Evolutionary conservation across 140 eudicot genomes (phyloP).

Genomic region (Oenanthe javanica): DNA sequence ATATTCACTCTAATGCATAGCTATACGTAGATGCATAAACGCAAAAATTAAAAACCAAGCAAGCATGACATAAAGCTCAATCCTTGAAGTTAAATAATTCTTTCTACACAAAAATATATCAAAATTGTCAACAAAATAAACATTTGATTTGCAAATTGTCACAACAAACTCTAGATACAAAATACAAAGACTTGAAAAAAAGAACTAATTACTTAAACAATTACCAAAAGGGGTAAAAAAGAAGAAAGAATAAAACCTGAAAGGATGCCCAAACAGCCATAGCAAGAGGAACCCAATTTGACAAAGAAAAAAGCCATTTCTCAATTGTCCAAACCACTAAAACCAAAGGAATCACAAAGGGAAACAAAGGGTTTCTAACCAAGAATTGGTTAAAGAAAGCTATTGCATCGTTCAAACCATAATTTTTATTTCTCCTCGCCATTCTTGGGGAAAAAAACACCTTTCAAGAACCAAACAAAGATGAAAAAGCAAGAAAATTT

Average conservation of each 20-base stretch:
- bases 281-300: conserved; percentile 90
- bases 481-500: neutral
- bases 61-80: neutral
- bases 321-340: conserved; percentile 66
- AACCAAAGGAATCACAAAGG: conserved; percentile 51
- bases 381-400: conserved; percentile 46
- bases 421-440: conserved; percentile 32
- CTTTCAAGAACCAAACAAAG: neutral
- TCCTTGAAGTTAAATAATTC: neutral
- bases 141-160: neutral
- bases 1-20: neutral
- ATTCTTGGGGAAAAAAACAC: neutral
- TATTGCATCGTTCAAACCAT: conserved; percentile 33
- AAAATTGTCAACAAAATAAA: conserved; percentile 21
- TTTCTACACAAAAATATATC: neutral
- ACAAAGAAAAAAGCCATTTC: conserved; percentile 79
- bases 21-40: too few relatives aligned
- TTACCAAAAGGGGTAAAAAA: neutral
- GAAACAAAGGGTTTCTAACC: conserved; percentile 52
- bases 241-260: conserved; percentile 36
- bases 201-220: neutral
- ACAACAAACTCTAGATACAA: neutral
- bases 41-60: neutral
- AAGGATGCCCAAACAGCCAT: conserved; percentile 82
- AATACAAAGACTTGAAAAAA: neutral